Evolutionary conservation across 202 grass and related monocot species (phyloP), one percentile per base, ranked within the genome.

Genomic region (Brachypodium distachyon): DNA sequence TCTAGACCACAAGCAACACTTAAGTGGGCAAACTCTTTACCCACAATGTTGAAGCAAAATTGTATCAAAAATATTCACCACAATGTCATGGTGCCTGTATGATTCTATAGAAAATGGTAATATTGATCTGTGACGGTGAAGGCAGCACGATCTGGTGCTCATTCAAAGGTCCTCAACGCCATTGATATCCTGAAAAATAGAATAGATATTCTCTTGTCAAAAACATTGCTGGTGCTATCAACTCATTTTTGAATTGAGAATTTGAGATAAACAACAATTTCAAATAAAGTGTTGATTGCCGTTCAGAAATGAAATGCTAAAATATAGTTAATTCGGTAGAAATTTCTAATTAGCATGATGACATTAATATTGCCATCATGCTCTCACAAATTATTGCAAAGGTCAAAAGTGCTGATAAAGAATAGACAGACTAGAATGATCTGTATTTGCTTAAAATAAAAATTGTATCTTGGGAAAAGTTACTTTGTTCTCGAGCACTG

Each of bases 401-500:
- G 11, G 1, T 65, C 17, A 63, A 25, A 77, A 67, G 52, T 67
- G 39, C 2, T 72, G 18, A 37, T 43, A 73, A 74, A 67, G 2
- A 23, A 53, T 33, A 68, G 48, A 28, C 1, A 62, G 2, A 42
- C n/a, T 10, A 38, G 9, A 87, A 44, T 40, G 50, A 23, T 39
- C 7, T 76, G 9, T 68, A 7, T 50, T 54, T 75, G 77, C 38
- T 78, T 32, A 55, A 66, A 78, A 39, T 49, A 44, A 73, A 80
- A 63, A 17, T 67, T 77, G 41, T n/a, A 52, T 52, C 21, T 82
- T 77, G 70, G 17, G 17, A 66, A 44, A 72, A 74, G 3, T 10
- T 83, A 97, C 85, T 86, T 93, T 93, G 64, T 89, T 93, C 77
- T 89, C 90, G 27, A 97, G 70, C 37, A 89, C 54, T 64, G 41